Base-by-base conservation (phyloP, 2,329 filamentous ascomycete genomes). In the Blastomyces parvus region DNA sequence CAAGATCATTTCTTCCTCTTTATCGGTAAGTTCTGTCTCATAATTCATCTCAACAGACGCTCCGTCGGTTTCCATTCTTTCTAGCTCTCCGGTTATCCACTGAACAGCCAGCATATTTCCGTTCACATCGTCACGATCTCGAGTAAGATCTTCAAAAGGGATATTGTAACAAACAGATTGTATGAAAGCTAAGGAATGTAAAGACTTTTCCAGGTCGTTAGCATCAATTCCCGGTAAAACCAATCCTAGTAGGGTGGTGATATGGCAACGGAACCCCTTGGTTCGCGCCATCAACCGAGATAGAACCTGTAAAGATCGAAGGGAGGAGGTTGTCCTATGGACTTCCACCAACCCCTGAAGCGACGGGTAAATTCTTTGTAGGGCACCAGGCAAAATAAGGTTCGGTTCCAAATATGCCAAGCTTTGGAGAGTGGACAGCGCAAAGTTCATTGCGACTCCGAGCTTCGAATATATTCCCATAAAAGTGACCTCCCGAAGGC, bases 401-500 rank as follows among this genome's bases (percentile, higher is more conserved):
- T 91, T 87, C 0, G 94, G 95, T 73, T 99, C 93, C 56, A 99
- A 81, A 70, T 89, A 97, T 1, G 94, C 89, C 62, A 99, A 79
- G 62, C 90, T 89, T 74, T 97, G 93, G 59, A 99, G 81, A 0
- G 93, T 90, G 59, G 89, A 91, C 67, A 97, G 86, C 67, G 93
- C 96, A 79, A 92, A 96, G 74, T 88, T 92, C 73, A 96, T 91
- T 2, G 94, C 88, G 59, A 91, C 92, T 63, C 86, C 88, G 74
- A 92, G 96, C 82, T 99, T 99, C 62, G 92, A 90, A 74, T 97
- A 99, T 59, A 99, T 88, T 36, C 94, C 94, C 92, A 99, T 97
- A 75, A 97, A 99, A 4, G 91, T 91, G 58, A 97, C 93, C 68
- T 99, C 94, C 67, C 88, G 88, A 66, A 99, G 79, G 66, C 91